Evolutionary conservation across 441 rosid species (phyloP), one percentile per base, ranked within the genome.

Genomic region (Francoa sonchifolia): DNA sequence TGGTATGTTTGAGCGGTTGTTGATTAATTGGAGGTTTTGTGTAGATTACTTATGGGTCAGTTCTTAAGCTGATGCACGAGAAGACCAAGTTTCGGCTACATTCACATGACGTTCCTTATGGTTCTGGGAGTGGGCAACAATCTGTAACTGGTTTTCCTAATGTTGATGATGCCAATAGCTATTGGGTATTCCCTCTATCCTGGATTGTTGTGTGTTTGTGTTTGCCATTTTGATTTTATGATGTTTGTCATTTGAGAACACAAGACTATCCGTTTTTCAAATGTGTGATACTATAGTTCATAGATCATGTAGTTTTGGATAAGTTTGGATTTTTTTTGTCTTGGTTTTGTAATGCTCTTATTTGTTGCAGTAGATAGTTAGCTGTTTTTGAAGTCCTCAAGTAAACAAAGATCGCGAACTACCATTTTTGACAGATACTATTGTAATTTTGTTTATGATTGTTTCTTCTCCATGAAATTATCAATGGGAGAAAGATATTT

Each of bases 71-170:
- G 67, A 78, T 74, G 94, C 99, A 90, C 19, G 96, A 90, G 70
- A 76, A 54, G 65, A 86, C 99, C 0, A 86, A 65, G 41, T 67
- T 59, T 45, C 54, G 99, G 57, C 50, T 90, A 25, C 96, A 86
- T 66, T 90, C 99, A 2, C 99, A 90, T 33, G 99, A 90, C 28
- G 99, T 90, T 45, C 99, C 96, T 0, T 90, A 86, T 14, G 99
- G 99, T 25, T 80, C 99, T 14, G 99, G 99, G 11, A 86, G 96
- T 52, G 96, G 96, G 27, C 99, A 90, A 64, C 99, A 90, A 53
- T 90, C 99, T 2, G 96, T 90, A 18, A 90, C 99, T 4, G 83
- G 86, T 31, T 90, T 76, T 55, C 81, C 95, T 4, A 66, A 59
- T 8, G 90, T 80, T 10, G 88, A 79, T 49, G 99, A 90, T 57